Conservation (phyloP, 2,329 filamentous ascomycete genomes). For the Paecilomyces sp. region DNA sequence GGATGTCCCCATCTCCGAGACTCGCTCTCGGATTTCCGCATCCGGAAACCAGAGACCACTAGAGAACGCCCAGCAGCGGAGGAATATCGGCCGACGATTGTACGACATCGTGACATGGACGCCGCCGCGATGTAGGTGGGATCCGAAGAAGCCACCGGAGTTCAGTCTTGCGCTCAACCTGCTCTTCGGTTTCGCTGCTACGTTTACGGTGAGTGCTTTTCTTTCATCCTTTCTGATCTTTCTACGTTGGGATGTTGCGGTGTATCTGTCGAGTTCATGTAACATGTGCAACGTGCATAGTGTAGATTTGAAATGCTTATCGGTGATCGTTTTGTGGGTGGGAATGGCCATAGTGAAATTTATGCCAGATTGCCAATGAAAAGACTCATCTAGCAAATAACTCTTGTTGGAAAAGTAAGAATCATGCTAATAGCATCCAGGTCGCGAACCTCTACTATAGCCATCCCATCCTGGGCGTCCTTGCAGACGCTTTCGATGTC, state of each 20-base stretch:
- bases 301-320: not conserved
- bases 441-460: constrained; percentile 79
- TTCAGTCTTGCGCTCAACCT: constrained; percentile 65
- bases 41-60: not conserved
- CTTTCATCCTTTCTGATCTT: not conserved
- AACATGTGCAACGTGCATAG: not conserved
- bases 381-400: too few species aligned
- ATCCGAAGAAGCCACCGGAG: constrained; percentile 56
- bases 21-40: not conserved
- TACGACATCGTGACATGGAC: constrained; percentile 46
- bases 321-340: not conserved
- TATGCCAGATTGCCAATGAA: too few species aligned
- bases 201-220: constrained; percentile 15
- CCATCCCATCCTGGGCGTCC: constrained; percentile 69
- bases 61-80: not conserved
- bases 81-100: not conserved
- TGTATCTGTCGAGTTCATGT: not conserved
- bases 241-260: not conserved
- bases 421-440: constrained; percentile 48
- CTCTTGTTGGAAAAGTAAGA: constrained; percentile 5
- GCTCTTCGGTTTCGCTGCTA: constrained; percentile 53
- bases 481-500: constrained; percentile 65
- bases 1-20: not conserved
- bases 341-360: too few species aligned
- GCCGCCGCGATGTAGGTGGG: constrained; percentile 61